Percentiles rank a stretch among this genome's conserved stretches.
phyloP scores from a whole-genome alignment of 164 flowering plant genomes.

The Vitis rupestris region DNA sequence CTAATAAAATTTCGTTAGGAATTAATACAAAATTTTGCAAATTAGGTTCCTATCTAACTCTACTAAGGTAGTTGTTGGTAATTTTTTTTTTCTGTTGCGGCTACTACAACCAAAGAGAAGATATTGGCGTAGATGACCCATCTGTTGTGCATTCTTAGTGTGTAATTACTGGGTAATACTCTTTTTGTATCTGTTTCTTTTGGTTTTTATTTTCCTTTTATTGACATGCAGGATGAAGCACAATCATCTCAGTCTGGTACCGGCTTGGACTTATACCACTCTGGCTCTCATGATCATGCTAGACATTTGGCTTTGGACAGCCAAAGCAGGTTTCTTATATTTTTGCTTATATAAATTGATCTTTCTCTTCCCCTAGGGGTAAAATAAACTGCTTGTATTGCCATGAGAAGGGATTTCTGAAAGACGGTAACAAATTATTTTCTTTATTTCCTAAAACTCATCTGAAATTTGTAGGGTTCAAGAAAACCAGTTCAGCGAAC shows the following conservation, averaged over 20 bases:
- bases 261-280: conserved; percentile 25
- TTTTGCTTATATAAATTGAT: not conserved
- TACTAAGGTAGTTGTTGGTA: too few relatives aligned
- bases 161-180: not conserved
- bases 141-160: too few relatives aligned
- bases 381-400: not conserved
- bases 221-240: conserved; percentile 50
- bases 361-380: not conserved
- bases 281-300: conserved; percentile 42
- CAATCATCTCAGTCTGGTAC: conserved; percentile 30
- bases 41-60: too few relatives aligned
- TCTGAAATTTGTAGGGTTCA: conserved; percentile 34
- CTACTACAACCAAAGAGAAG: too few relatives aligned
- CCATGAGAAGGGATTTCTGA: not conserved
- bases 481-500: conserved; percentile 37
- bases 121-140: too few relatives aligned
- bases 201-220: not conserved
- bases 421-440: too few relatives aligned
- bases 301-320: conserved; percentile 28
- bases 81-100: too few relatives aligned
- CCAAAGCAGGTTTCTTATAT: conserved; percentile 46
- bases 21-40: too few relatives aligned
- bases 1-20: too few relatives aligned
- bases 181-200: not conserved
- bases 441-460: not conserved